A percentile compares a stretch with the other conserved stretches of the same genome.
Evolutionary conservation across 495 filamentous ascomycete genomes (phyloP).

Genomic region (Venustampulla echinocandica): DNA sequence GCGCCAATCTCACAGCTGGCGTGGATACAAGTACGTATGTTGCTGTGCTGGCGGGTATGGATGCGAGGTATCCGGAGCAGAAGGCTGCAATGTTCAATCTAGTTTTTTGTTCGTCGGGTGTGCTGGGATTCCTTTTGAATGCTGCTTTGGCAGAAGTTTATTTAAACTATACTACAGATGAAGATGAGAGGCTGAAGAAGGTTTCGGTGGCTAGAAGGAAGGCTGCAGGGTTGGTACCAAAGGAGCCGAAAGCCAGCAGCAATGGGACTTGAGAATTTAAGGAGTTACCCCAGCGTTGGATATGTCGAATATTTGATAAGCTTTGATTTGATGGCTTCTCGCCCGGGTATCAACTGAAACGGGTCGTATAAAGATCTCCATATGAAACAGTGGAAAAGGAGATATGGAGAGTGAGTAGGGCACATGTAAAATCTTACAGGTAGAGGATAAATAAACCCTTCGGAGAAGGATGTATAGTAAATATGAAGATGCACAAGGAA

Average conservation of each 20-base stretch:
- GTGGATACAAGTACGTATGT: neutral
- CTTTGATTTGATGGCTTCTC: too few species aligned
- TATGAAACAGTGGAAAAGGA: too few species aligned
- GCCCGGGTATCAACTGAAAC: too few species aligned
- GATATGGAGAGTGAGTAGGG: too few species aligned
- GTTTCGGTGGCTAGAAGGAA: neutral
- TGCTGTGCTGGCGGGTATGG: neutral
- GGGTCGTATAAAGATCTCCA: too few species aligned
- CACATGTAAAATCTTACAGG: too few species aligned
- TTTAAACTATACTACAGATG: constrained; percentile 1
- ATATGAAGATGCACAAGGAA: too few species aligned
- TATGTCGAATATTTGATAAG: too few species aligned
- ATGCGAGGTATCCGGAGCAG: neutral
- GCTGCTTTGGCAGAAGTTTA: constrained; percentile 1
- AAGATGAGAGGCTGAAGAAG: constrained; percentile 11
- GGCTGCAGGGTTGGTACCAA: neutral
- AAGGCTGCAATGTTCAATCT: constrained; percentile 1
- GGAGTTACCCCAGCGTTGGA: too few species aligned
- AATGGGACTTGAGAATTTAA: too few species aligned
- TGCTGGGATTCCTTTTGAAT: neutral
- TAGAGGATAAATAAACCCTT: too few species aligned
- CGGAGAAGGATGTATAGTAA: too few species aligned
- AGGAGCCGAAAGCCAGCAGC: neutral
- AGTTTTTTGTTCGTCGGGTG: neutral
- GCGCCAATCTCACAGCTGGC: neutral